Evolutionary conservation across 1,284 basidiomycete genomes (phyloP).

Genomic region (Trametes pubescens): DNA sequence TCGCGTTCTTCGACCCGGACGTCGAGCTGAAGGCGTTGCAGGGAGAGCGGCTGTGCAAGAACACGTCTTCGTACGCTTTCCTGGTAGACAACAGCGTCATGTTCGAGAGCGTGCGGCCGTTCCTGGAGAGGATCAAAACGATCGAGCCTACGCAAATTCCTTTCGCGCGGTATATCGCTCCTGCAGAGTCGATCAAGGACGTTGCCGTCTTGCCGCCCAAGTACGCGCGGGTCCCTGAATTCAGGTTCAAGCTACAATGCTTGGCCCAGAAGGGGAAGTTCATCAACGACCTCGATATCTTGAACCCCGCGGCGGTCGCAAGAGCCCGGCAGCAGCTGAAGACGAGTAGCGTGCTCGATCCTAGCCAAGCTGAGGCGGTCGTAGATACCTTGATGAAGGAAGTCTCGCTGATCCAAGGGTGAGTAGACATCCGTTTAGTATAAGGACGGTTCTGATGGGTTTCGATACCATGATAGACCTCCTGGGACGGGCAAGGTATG

Average conservation of each 20-base stretch:
- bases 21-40: conserved; percentile 42
- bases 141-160: conserved; percentile 43
- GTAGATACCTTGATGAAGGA: conserved; percentile 67
- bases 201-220: conserved; percentile 36
- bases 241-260: conserved; percentile 41
- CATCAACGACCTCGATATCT: conserved; percentile 34
- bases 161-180: conserved; percentile 47
- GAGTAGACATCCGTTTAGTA: conserved; percentile 46
- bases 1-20: conserved; percentile 44
- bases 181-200: conserved; percentile 31
- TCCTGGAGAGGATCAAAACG: conserved; percentile 40
- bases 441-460: neutral
- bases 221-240: conserved; percentile 39
- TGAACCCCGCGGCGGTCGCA: conserved; percentile 27
- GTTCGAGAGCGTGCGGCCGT: conserved; percentile 42
- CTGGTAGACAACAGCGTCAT: conserved; percentile 43
- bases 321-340: conserved; percentile 56
- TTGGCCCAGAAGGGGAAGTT: conserved; percentile 44
- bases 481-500: conserved; percentile 79
- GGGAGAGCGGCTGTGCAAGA: conserved; percentile 32
- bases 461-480: conserved; percentile 53
- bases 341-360: conserved; percentile 60
- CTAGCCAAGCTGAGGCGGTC: conserved; percentile 73
- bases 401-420: conserved; percentile 77
- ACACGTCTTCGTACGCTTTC: conserved; percentile 34